Conservation (phyloP, 2,329 filamentous ascomycete species). For the Cladophialophora exuberans region DNA sequence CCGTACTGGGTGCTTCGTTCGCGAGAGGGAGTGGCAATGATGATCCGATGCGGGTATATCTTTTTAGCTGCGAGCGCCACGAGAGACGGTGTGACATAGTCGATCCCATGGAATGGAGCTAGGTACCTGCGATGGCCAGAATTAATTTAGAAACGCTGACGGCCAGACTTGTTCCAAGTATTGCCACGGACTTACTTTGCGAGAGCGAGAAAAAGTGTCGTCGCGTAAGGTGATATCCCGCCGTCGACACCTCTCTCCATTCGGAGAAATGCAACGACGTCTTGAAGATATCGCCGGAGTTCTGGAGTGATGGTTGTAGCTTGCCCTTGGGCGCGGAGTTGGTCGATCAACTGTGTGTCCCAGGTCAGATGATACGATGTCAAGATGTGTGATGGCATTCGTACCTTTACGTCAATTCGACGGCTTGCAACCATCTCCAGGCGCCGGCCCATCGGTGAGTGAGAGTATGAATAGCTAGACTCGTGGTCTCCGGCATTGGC, state of each 20-base stretch:
- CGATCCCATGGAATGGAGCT: slow-evolving; percentile 77
- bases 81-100: slow-evolving; percentile 82
- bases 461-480: slow-evolving; percentile 21
- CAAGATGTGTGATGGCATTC: not conserved
- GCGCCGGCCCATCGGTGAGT: slow-evolving; percentile 11
- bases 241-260: slow-evolving; percentile 82
- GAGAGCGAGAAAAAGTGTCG: slow-evolving; percentile 73
- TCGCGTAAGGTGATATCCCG: slow-evolving; percentile 77
- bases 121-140: slow-evolving; percentile 60
- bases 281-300: slow-evolving; percentile 80
- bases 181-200: slow-evolving; percentile 59
- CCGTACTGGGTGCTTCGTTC: slow-evolving; percentile 95
- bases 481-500: slow-evolving; percentile 11
- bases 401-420: slow-evolving; percentile 35
- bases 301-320: slow-evolving; percentile 72
- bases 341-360: slow-evolving; percentile 51
- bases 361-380: not conserved
- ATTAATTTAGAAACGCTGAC: not conserved
- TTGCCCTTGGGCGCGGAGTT: slow-evolving; percentile 62
- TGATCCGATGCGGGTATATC: slow-evolving; percentile 82
- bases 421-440: slow-evolving; percentile 15
- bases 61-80: slow-evolving; percentile 82
- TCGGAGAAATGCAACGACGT: slow-evolving; percentile 83
- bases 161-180: not conserved
- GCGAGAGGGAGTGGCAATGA: slow-evolving; percentile 67